These are phyloP conservation scores for Macadamia integrifolia DNA, from an alignment of 164 flowering plant species.

Conservation along the genomic window DNA sequence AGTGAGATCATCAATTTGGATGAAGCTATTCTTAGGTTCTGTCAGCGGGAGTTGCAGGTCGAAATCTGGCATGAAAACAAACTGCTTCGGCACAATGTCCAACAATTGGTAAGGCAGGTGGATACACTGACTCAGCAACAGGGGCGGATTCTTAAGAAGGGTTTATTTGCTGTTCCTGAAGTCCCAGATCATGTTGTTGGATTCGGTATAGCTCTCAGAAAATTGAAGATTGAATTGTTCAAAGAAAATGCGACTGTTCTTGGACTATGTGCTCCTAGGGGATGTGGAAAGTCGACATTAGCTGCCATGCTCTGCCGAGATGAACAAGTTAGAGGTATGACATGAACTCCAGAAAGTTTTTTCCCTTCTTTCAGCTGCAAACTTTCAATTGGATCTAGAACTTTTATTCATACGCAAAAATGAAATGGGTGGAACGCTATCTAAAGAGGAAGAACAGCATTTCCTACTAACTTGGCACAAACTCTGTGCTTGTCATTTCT, in stretches of 20 bases:
- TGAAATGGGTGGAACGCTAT: too few species aligned
- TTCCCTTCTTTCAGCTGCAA: too few species aligned
- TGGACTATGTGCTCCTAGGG: slow-evolving; percentile 10
- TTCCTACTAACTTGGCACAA: too few species aligned
- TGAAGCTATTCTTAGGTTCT: too few species aligned
- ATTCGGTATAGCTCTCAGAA: slow-evolving; percentile 28
- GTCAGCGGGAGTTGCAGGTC: too few species aligned
- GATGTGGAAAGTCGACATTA: slow-evolving; percentile 19
- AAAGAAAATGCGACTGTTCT: slow-evolving; percentile 1
- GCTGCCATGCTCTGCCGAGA: slow-evolving; percentile 25
- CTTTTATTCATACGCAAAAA: too few species aligned
- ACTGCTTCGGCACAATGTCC: too few species aligned
- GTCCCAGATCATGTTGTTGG: slow-evolving; percentile 20
- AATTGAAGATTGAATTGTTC: slow-evolving; percentile 29
- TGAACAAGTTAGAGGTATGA: slow-evolving; percentile 26
- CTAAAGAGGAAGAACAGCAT: too few species aligned
- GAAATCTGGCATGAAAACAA: too few species aligned
- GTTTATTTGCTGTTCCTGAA: slow-evolving; percentile 15
- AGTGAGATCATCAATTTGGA: slow-evolving; percentile 19
- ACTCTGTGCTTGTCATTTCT: too few species aligned
- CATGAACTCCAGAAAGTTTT: background rate
- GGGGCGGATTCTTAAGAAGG: background rate
- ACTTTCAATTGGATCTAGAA: too few species aligned
- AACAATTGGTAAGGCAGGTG: too few species aligned
- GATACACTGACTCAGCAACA: background rate